Evolutionary conservation across 106 monocot genomes (phyloP).

Genomic region (Cymbidium sinense): DNA sequence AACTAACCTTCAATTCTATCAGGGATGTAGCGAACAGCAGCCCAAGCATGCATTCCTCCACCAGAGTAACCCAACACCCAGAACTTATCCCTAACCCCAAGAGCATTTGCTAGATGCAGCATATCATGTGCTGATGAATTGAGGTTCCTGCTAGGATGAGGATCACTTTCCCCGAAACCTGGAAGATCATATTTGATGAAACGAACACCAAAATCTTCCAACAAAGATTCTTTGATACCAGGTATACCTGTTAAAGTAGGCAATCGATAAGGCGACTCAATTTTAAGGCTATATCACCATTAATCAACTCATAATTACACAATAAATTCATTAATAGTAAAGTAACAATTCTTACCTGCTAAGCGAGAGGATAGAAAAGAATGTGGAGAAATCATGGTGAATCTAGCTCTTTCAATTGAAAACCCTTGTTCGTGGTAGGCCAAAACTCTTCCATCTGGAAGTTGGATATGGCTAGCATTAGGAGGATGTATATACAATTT

Average conservation of each 20-base stretch:
- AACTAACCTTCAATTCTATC: conserved; percentile 68
- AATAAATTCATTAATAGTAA: neutral
- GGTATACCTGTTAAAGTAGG: conserved; percentile 64
- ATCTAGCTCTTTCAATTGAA: conserved; percentile 69
- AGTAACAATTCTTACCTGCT: conserved; percentile 46
- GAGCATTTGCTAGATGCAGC: conserved; percentile 64
- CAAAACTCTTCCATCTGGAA: conserved; percentile 82
- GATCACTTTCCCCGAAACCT: conserved; percentile 97
- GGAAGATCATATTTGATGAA: conserved; percentile 87
- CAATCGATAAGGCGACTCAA: neutral
- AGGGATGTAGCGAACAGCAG: conserved; percentile 86
- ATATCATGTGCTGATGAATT: conserved; percentile 90
- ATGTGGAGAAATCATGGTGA: conserved; percentile 84
- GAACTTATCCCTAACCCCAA: conserved; percentile 68
- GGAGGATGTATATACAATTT: conserved; percentile 64
- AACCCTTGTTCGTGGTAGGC: conserved; percentile 83
- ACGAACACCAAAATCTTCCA: conserved; percentile 89
- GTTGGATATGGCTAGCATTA: conserved; percentile 62
- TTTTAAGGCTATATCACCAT: neutral
- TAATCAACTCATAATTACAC: neutral
- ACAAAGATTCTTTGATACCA: conserved; percentile 54
- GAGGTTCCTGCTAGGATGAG: conserved; percentile 73
- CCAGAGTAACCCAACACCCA: conserved; percentile 88
- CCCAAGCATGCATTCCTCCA: conserved; percentile 89
- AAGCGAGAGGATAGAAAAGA: conserved; percentile 91